Evolutionary conservation across 179 eudicot species (phyloP).

Genomic region (Patellifolia procumbens): DNA sequence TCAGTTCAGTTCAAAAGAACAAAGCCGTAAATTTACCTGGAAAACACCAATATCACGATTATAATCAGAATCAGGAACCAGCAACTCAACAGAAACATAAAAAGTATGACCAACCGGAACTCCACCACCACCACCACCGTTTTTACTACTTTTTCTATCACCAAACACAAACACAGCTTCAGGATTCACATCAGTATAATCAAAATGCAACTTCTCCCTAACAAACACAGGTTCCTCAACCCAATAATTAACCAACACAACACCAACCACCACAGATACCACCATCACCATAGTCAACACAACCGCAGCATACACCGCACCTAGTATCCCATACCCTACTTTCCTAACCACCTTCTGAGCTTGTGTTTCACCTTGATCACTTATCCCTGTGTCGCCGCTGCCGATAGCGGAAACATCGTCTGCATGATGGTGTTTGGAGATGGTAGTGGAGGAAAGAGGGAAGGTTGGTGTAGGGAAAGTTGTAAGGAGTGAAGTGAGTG

Average conservation of each 20-base stretch:
- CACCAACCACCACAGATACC: conserved; percentile 45
- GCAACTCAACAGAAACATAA: conserved; percentile 40
- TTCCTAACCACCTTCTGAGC: conserved; percentile 31
- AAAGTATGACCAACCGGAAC: conserved; percentile 65
- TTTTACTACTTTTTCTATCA: neutral
- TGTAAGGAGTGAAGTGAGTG: conserved; percentile 31
- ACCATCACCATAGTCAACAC: conserved; percentile 41
- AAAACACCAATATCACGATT: conserved; percentile 58
- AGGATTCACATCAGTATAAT: conserved; percentile 49
- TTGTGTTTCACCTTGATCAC: conserved; percentile 15
- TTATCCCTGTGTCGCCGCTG: neutral
- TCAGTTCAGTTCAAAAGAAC: too few relatives aligned
- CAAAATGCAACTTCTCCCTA: conserved; percentile 52
- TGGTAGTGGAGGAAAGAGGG: conserved; percentile 6
- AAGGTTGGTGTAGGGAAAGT: conserved; percentile 19
- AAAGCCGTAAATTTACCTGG: conserved; percentile 60
- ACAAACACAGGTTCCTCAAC: conserved; percentile 60
- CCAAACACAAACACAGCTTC: conserved; percentile 39
- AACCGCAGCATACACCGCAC: conserved; percentile 46
- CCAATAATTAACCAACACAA: conserved; percentile 50
- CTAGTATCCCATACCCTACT: conserved; percentile 47
- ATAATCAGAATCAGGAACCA: conserved; percentile 75
- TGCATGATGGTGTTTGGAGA: neutral
- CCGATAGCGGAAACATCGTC: neutral
- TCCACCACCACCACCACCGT: neutral